Base-by-base conservation (phyloP, 495 filamentous ascomycete species). In the Aspergillus funiculosus region DNA sequence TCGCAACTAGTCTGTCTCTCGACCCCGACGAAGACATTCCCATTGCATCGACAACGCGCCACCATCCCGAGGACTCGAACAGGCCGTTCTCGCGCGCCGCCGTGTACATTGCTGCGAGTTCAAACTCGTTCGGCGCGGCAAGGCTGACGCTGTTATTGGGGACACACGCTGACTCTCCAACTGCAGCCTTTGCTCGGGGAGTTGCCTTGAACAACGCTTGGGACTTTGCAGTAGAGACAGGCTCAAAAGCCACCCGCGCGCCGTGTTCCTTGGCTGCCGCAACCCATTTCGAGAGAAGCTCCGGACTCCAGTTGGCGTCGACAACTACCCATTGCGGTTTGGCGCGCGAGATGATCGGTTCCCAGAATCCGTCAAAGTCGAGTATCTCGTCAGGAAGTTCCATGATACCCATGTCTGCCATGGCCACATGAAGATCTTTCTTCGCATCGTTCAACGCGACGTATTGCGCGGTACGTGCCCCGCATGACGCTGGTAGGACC, bases 371-470 rank as follows among this genome's bases (percentile, higher is more conserved):
- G n/a, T 71, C 58, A 44, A 75, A 68, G 41, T 68, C 51, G 6
- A 73, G 61, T 7, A 64, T 55, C 5, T 60, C 25, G 35, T 63
- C 55, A n/a, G 67, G 54, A 6, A 68, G 62, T 39, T 88, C 80
- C 48, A 95, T 73, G 57, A 98, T 92, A 39, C 68, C 71, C 88
- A 97, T 95, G 59, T 98, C 92, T 13, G 92, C 88, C 85, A 95
- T 94, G 39, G 87, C 90, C 32, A 95, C 58, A 2, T 86, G 72
- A 7, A 98, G 76, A 45, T 89, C 82, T 54, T 90, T 92, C 19
- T 83, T 76, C 1, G 67, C 68, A 58, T 91, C 86, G 63, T 97
- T 98, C 54, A 96, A 70, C 13, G 89, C 82, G 2, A 97, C 77
- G 58, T 98, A 98, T 59, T 94, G 88, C 5, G 89, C 87, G 2